Conservation (phyloP, 768 basidiomycete species). For the Nevesoporus exiguus region DNA sequence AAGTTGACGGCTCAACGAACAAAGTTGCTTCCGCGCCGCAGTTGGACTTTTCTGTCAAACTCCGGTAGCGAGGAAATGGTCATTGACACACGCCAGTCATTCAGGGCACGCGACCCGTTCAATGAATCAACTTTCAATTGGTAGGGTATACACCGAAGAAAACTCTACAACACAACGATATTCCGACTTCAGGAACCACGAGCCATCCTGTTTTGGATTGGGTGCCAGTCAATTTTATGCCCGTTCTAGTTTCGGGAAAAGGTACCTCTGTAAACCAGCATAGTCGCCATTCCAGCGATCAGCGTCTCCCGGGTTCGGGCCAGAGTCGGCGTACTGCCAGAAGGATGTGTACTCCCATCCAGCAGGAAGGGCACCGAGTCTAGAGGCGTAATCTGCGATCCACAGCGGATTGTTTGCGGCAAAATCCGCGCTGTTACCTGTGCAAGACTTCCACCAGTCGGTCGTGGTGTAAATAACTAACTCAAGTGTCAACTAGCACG, state of each 20-base stretch:
- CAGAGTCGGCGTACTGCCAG: constrained; percentile 59
- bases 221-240: neutral
- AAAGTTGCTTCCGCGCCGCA: too few relatives aligned
- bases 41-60: too few relatives aligned
- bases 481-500: too few relatives aligned
- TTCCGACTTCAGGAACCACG: too few relatives aligned
- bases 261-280: constrained; percentile 40
- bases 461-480: constrained; percentile 63
- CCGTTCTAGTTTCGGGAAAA: neutral
- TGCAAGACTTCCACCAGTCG: constrained; percentile 67
- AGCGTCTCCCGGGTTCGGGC: constrained; percentile 55
- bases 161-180: too few relatives aligned
- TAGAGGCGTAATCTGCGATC: constrained; percentile 53
- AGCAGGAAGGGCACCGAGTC: constrained; percentile 52
- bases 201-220: constrained; percentile 17
- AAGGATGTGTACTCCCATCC: constrained; percentile 56
- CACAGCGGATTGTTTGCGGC: constrained; percentile 52
- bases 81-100: too few relatives aligned
- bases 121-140: too few relatives aligned
- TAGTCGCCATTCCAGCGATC: constrained; percentile 54
- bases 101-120: too few relatives aligned
- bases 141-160: too few relatives aligned
- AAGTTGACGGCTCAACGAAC: too few relatives aligned
- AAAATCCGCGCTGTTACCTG: constrained; percentile 54
- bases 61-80: too few relatives aligned